Evolutionary conservation across 805 yeast genomes (phyloP), one percentile per base, ranked within the genome.

Genomic region (Torulaspora gathmanii): DNA sequence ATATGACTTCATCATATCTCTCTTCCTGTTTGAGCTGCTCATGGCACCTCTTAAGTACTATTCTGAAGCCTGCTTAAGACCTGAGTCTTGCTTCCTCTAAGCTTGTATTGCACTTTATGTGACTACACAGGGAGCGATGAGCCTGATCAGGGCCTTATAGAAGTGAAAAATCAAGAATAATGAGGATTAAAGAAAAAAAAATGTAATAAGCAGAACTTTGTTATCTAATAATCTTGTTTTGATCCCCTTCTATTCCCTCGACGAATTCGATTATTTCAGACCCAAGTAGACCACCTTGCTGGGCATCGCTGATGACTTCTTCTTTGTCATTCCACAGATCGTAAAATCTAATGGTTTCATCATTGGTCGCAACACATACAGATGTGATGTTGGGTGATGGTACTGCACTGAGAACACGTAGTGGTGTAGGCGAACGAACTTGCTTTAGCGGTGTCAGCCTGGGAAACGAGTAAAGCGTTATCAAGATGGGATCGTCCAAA

Each of bases 301-400:
- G 72, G 8, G 72, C 60, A 26, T 69, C 72, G 5, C 61, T 52
- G 7, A 69, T 67, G 13, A 64, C 52, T 7, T 65, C 60, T 33
- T 66, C 65, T 17, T 54, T 47, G 3, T 69, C 60, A 37, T 77
- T 67, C 95, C 96, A 89, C 5, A 88, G 52, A 40, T 79, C 74
- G 63, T 83, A 87, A 35, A 89, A 81, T 44, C 91, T 65, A 1
- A 89, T 77, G 0, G 93, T 82, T 49, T 81, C 83, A 63, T 88
- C 95, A 58, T 81, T 86, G 0, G 87, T 72, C 0, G 93, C 90
- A 1, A 85, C 79, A 47, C 91, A 83, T 0, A 89, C 67, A 1
- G 80, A 70, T 10, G 72, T 68, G 13, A 69, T 72, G 56, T 82
- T 83, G 6, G 89, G 88, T 0, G 95, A 82, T 6, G 73, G 47